phyloP scores from a whole-genome alignment of 1,284 basidiomycete genomes.

The Mycosarcoma mackinlayi region DNA sequence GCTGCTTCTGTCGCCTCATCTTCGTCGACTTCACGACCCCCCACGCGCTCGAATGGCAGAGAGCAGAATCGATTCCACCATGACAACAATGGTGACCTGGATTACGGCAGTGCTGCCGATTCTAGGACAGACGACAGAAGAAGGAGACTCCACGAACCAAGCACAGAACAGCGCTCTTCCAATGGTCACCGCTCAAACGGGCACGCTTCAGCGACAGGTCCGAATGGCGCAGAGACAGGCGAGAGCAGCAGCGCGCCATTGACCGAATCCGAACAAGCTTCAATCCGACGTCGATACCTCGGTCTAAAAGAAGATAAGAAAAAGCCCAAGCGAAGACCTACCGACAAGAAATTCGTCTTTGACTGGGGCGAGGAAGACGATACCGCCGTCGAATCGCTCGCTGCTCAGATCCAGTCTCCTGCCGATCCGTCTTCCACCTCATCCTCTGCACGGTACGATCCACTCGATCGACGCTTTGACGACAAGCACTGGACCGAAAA shows the following conservation, averaged over 20 bases:
- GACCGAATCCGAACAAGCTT: conserved; percentile 52
- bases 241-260: conserved; percentile 15
- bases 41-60: background rate
- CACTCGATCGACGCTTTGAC: conserved; percentile 71
- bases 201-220: background rate
- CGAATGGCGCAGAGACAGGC: background rate
- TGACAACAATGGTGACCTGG: conserved; percentile 13
- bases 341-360: conserved; percentile 92
- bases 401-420: conserved; percentile 16
- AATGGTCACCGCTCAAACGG: conserved; percentile 1
- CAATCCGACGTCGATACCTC: conserved; percentile 59
- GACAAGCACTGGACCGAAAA: conserved; percentile 97
- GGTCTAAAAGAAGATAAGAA: conserved; percentile 74
- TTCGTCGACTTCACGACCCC: conserved; percentile 19
- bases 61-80: conserved; percentile 3
- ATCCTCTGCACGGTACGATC: conserved; percentile 8
- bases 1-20: conserved; percentile 29
- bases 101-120: conserved; percentile 26
- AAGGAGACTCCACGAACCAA: background rate
- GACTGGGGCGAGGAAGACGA: conserved; percentile 78
- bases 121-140: conserved; percentile 15
- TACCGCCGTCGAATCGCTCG: conserved; percentile 49
- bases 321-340: conserved; percentile 89
- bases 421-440: background rate
- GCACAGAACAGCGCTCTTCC: background rate